Evolutionary conservation across 1,284 basidiomycete genomes (phyloP).

Genomic region (Moniliella sp.): DNA sequence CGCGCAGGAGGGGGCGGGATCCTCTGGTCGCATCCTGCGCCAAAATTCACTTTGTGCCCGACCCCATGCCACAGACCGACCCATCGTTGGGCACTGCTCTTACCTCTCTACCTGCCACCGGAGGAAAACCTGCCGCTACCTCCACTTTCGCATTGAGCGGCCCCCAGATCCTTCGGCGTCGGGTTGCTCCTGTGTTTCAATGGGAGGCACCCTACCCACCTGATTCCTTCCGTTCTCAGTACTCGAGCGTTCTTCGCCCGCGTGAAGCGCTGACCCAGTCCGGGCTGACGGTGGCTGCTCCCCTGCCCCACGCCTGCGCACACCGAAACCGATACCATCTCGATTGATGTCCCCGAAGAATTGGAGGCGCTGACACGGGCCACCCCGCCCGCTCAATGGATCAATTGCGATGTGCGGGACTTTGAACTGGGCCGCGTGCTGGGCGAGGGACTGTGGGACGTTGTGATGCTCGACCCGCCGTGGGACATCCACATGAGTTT

Average conservation of each 20-base stretch:
- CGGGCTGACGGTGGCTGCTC: too few species aligned
- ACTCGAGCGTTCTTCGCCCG: neutral
- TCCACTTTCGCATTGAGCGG: conserved; percentile 29
- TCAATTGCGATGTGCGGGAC: conserved; percentile 74
- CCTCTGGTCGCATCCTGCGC: too few species aligned
- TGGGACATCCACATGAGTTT: conserved; percentile 40
- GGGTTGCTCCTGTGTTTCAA: too few species aligned
- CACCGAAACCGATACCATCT: too few species aligned
- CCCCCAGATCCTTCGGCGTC: too few species aligned
- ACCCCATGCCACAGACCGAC: conserved; percentile 22
- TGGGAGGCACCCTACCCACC: conserved; percentile 5
- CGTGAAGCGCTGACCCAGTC: neutral
- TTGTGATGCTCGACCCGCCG: conserved; percentile 93
- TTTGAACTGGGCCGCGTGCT: conserved; percentile 84
- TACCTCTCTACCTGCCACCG: conserved; percentile 26
- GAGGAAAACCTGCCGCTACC: conserved; percentile 17
- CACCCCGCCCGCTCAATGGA: conserved; percentile 73
- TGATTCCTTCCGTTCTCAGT: neutral
- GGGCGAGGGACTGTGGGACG: conserved; percentile 61
- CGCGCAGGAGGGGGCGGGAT: too few species aligned
- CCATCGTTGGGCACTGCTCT: conserved; percentile 22
- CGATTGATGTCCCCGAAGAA: too few species aligned
- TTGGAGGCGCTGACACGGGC: too few species aligned
- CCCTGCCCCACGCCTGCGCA: too few species aligned
- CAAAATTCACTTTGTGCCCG: conserved; percentile 18